A percentile compares a stretch with the other conserved stretches of the same genome.
Conservation (phyloP, 257 asterid genomes). For the Solanum etuberosum region DNA sequence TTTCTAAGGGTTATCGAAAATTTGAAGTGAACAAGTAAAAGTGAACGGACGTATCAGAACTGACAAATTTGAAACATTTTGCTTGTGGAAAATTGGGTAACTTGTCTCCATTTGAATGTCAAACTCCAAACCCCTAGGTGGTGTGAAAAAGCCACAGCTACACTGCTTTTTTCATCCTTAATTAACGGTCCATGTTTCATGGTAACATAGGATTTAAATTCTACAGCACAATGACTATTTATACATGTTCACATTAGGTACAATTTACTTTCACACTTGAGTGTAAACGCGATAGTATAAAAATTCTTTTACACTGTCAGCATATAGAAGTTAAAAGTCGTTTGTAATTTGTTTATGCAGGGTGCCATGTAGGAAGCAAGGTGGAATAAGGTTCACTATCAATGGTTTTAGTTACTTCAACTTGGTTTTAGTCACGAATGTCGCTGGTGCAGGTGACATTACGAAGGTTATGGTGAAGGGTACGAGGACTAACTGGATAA, state of each 20-base stretch:
- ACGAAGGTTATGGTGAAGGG: constrained; percentile 52
- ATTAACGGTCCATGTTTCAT: not conserved
- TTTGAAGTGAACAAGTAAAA: no score
- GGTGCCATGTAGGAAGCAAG: constrained; percentile 43
- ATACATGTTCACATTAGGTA: not conserved
- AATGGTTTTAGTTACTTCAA: constrained; percentile 69
- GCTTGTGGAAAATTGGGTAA: not conserved
- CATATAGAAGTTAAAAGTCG: not conserved
- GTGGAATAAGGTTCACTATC: constrained; percentile 64
- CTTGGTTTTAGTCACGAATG: constrained; percentile 53
- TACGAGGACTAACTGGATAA: constrained; percentile 40
- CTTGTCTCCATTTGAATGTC: not conserved
- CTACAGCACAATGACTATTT: not conserved
- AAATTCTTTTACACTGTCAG: not conserved
- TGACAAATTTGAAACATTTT: not conserved
- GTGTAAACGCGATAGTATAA: not conserved
- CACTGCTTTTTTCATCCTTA: not conserved
- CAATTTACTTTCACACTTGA: not conserved
- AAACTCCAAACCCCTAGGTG: not conserved
- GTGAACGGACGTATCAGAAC: rapidly evolving
- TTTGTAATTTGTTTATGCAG: constrained; percentile 6
- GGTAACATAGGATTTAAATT: not conserved
- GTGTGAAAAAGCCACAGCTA: not conserved
- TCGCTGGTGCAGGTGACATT: constrained; percentile 73
- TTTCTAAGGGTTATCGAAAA: no score